These are phyloP conservation scores for Aureobasidium subglaciale DNA, from an alignment of 2,329 filamentous ascomycete genomes.

Conservation along the genomic window DNA sequence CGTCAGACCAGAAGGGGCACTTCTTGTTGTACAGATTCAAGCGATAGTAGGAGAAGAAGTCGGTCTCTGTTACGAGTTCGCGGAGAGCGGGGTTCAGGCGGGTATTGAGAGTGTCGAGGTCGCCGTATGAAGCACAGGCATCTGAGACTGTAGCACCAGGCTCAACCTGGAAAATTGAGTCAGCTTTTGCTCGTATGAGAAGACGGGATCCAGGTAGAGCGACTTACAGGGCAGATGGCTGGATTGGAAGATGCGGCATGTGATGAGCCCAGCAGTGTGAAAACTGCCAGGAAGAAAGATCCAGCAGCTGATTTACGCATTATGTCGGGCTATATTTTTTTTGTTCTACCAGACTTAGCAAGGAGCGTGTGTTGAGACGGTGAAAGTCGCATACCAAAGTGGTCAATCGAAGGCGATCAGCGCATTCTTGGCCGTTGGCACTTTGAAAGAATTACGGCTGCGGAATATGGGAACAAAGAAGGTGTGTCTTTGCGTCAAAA, in stretches of 20 bases:
- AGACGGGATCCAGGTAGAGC: slow-evolving; percentile 19
- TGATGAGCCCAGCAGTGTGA: slow-evolving; percentile 45
- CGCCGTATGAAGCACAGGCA: slow-evolving; percentile 87
- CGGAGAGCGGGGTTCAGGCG: slow-evolving; percentile 69
- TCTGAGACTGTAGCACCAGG: slow-evolving; percentile 85
- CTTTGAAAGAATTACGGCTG: slow-evolving; percentile 2
- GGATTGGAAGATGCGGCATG: slow-evolving; percentile 30
- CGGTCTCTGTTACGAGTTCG: slow-evolving; percentile 76
- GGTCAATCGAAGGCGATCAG: not conserved
- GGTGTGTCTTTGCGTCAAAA: too few relatives aligned
- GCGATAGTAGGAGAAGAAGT: slow-evolving; percentile 97
- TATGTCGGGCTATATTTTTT: not conserved
- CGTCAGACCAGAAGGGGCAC: slow-evolving; percentile 95
- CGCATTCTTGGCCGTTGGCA: slow-evolving; percentile 10
- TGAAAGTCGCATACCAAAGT: not conserved
- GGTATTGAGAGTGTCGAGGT: slow-evolving; percentile 76
- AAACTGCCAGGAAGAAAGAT: slow-evolving; percentile 55
- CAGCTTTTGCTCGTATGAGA: slow-evolving; percentile 28
- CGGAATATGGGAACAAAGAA: slow-evolving; percentile 2
- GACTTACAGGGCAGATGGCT: slow-evolving; percentile 51
- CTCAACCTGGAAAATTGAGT: slow-evolving; percentile 59
- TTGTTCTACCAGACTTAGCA: not conserved
- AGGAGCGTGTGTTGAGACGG: not conserved
- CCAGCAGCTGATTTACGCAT: slow-evolving; percentile 22
- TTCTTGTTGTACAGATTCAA: slow-evolving; percentile 89